Evolutionary conservation across 495 filamentous ascomycete genomes (phyloP).

Genomic region (Trichoderma orchidacearum): DNA sequence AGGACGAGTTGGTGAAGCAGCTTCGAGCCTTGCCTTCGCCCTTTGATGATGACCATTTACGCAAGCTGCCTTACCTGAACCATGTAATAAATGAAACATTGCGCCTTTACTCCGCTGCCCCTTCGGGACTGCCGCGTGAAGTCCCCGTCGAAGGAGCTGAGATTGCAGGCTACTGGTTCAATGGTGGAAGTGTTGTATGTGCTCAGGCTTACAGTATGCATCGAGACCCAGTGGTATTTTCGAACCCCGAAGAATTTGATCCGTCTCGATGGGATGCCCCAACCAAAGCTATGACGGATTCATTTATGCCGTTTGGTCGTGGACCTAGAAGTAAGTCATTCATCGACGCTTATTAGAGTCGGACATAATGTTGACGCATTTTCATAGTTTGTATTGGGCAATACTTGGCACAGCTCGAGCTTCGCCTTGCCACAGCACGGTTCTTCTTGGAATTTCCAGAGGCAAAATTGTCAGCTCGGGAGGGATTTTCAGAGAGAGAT

Average conservation of each 20-base stretch:
- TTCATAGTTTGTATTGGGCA: constrained; percentile 23
- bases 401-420: constrained; percentile 16
- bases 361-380: background rate
- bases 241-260: constrained; percentile 16
- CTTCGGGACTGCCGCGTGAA: constrained; percentile 26
- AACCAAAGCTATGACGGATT: constrained; percentile 36
- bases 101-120: constrained; percentile 37
- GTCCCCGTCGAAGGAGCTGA: constrained; percentile 12
- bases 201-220: constrained; percentile 28
- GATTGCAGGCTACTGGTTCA: constrained; percentile 13
- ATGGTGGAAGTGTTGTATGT: constrained; percentile 15
- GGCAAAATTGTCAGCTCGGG: constrained; percentile 9
- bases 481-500: constrained; percentile 29
- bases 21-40: constrained; percentile 18
- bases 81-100: constrained; percentile 42
- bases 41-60: constrained; percentile 20
- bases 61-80: constrained; percentile 33
- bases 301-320: constrained; percentile 38
- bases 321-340: constrained; percentile 18
- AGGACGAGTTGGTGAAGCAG: constrained; percentile 25
- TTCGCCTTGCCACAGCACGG: constrained; percentile 13
- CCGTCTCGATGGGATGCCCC: constrained; percentile 18
- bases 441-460: constrained; percentile 20
- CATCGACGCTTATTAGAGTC: constrained; percentile 12
- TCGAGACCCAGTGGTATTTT: constrained; percentile 17